Conservation (phyloP, 148 eudicot genomes). For the Rhododendron ferrugineum region DNA sequence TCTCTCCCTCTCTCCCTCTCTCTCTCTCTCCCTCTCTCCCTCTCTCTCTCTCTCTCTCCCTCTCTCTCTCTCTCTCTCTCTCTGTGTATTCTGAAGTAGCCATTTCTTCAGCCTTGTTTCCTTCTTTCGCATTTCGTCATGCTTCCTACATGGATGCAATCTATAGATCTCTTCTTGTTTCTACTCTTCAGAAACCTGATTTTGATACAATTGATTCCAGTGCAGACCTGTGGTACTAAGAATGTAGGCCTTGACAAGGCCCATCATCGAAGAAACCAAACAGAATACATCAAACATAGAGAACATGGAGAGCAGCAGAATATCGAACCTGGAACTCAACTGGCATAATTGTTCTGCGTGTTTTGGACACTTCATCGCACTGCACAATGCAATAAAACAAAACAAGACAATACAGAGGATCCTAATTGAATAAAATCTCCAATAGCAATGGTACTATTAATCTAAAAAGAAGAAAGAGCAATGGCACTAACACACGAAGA, state of each 20-base stretch:
- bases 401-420: not conserved
- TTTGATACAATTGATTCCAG: not conserved
- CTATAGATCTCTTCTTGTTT: not conserved
- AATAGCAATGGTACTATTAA: not conserved
- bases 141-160: not conserved
- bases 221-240: not conserved
- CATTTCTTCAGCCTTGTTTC: not conserved
- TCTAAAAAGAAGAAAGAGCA: not conserved
- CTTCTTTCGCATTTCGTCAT: not conserved
- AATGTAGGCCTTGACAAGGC: not conserved
- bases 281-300: not conserved
- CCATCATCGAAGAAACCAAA: not conserved
- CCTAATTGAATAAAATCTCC: not conserved
- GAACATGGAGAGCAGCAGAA: not conserved
- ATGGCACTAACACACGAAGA: not conserved
- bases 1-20: too few species aligned
- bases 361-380: slow-evolving; percentile 55
- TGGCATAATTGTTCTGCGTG: slow-evolving; percentile 43
- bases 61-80: not conserved
- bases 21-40: not conserved
- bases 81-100: too few species aligned
- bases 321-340: slow-evolving; percentile 52
- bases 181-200: not conserved
- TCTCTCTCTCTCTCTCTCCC: not conserved
- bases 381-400: slow-evolving; percentile 25